These are phyloP conservation scores for Emericellopsis terricola DNA, from an alignment of 495 filamentous ascomycete genomes.

Conservation along the genomic window DNA sequence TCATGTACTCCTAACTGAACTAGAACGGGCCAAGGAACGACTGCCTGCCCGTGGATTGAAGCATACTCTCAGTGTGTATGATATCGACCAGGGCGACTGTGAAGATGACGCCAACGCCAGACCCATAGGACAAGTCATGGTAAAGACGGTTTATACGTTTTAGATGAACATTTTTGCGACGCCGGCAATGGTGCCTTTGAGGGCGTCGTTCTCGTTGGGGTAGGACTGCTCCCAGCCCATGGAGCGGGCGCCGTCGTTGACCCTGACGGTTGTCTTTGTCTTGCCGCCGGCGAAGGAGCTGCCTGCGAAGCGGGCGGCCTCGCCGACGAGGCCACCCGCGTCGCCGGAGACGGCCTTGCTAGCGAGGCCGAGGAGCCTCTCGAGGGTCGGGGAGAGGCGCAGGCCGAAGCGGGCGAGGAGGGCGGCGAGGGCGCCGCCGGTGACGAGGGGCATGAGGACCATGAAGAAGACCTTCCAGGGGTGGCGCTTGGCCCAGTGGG, in stretches of 20 bases:
- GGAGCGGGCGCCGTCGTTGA: background rate
- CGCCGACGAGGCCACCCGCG: conserved; percentile 32
- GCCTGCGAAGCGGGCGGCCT: conserved; percentile 25
- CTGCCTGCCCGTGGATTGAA: too few species aligned
- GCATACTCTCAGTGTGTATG: too few species aligned
- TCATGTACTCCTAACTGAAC: too few species aligned
- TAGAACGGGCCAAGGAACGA: too few species aligned
- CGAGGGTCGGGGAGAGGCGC: conserved; percentile 41
- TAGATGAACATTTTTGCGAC: background rate
- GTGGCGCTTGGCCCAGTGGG: conserved; percentile 56
- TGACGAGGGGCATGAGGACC: conserved; percentile 68
- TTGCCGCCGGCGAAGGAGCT: conserved; percentile 8
- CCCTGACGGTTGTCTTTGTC: background rate
- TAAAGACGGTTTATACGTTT: too few species aligned
- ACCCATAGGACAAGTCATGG: too few species aligned
- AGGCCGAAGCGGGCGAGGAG: conserved; percentile 61
- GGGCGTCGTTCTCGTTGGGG: too few species aligned
- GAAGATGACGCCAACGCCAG: too few species aligned
- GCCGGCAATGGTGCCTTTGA: background rate
- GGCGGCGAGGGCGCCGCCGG: conserved; percentile 56
- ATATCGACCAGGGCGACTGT: too few species aligned
- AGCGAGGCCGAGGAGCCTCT: conserved; percentile 35
- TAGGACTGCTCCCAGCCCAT: background rate
- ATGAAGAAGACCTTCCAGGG: conserved; percentile 73
- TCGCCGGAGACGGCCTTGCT: conserved; percentile 32